Evolutionary conservation across 345 rosid genomes (phyloP).

Genomic region (Trapa incisa): DNA sequence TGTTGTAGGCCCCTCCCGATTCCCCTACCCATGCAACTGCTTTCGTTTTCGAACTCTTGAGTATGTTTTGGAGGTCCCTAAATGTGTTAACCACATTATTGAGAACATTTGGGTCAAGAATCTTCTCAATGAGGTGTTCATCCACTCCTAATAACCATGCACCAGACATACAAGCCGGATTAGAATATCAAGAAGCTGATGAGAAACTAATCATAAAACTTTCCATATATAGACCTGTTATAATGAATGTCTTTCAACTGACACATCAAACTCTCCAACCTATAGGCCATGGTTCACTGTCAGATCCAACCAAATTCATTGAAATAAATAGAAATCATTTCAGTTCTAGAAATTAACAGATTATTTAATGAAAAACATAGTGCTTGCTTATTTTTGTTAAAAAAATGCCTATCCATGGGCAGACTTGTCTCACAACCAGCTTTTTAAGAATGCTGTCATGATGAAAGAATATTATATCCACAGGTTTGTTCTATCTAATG

Average conservation of each 20-base stretch:
- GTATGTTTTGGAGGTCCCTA: constrained; percentile 31
- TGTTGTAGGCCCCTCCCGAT: constrained; percentile 94
- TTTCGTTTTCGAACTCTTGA: constrained; percentile 42
- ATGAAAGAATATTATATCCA: too few species aligned
- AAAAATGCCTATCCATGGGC: too few species aligned
- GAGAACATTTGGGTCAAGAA: constrained; percentile 60
- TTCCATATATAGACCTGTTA: neutral
- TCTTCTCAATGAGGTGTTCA: constrained; percentile 44
- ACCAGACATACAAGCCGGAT: neutral
- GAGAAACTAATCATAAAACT: neutral
- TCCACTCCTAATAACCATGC: constrained; percentile 47
- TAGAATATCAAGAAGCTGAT: neutral
- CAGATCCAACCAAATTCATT: too few species aligned
- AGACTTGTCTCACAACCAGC: too few species aligned
- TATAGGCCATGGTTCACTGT: too few species aligned
- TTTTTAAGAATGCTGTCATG: too few species aligned
- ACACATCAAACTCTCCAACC: too few species aligned
- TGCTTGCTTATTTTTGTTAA: too few species aligned
- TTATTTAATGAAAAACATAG: too few species aligned
- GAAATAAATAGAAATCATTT: too few species aligned
- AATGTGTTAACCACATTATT: constrained; percentile 46
- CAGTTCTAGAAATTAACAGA: too few species aligned
- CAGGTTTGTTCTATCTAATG: too few species aligned
- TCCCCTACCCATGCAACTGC: constrained; percentile 88
- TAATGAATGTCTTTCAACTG: neutral